Evolutionary conservation across 352 stramenopile genomes (phyloP), one percentile per base, ranked within the genome.

Genomic region (Globisporangium yorkense): DNA sequence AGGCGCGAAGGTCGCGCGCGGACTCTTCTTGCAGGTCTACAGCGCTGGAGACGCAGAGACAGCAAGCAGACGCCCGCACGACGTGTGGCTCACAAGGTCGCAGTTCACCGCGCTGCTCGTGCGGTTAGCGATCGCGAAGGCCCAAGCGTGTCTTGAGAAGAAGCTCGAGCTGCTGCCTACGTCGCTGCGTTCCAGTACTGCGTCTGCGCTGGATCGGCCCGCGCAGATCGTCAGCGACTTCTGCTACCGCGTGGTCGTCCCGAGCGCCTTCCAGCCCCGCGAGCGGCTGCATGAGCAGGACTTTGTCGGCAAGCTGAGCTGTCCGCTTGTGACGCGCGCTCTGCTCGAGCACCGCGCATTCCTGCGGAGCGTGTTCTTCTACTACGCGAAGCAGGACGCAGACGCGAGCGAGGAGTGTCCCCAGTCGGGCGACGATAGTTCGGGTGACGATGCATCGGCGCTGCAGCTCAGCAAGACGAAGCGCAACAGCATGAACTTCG

Each of bases 321-420:
- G 66, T 31, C 75, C 75, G 10, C 59, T 85, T 7, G 70, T 87
- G 0, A 52, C 56, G 8, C 65, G 67, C 12, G 68, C 70, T 24
- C 56, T 88, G 3, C 67, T 88, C 1, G 75, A 88, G 44, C 74
- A 87, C 31, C 75, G 78, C 0, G 59, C 74, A 9, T 88, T 88
- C 51, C 44, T 88, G 6, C 72, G 78, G 7, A 54, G 56, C 0
- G 50, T 87, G 2, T 87, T 88, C 44, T 85, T 82, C 55, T 72
- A 66, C 18, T 88, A 78, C 33, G 71, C 75, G 3, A 80, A 83
- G 27, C 73, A 77, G 40, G 65, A 72, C 5, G 68, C 70, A 5
- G 68, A 71, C 3, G 60, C 70, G 9, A 31, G 24, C 15, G 27
- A 46, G 0, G 48, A 54, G 5, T 15, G 41, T 31, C 24, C 37